A percentile compares a stretch with the other conserved stretches of the same genome.
Evolutionary conservation across 768 basidiomycete genomes (phyloP).

Genomic region (Coprinopsis marcescibilis): DNA sequence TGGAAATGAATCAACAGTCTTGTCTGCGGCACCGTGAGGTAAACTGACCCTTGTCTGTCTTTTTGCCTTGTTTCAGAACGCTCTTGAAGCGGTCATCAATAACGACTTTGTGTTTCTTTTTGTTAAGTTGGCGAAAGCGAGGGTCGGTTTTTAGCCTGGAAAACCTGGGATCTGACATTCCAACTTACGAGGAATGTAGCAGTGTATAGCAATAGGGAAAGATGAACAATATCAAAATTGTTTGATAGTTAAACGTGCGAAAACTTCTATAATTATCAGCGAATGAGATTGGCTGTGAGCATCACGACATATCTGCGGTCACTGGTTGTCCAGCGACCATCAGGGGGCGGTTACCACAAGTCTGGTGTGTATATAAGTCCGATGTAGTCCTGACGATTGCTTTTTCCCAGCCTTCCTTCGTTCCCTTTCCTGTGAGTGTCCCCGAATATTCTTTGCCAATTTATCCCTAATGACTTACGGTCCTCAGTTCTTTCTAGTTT

Average conservation of each 20-base stretch:
- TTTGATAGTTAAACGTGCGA: conserved; percentile 1
- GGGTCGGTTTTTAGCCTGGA: conserved; percentile 85
- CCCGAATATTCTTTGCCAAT: conserved; percentile 6
- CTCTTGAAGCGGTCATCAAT: conserved; percentile 90
- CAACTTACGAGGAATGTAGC: too few species aligned
- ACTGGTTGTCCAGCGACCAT: conserved; percentile 6
- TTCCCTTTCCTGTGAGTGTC: conserved; percentile 16
- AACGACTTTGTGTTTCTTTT: conserved; percentile 73
- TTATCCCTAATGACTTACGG: not conserved
- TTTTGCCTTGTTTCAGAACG: conserved; percentile 52
- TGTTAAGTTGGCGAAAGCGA: conserved; percentile 82
- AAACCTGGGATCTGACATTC: conserved; percentile 84
- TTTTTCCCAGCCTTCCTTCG: conserved; percentile 12
- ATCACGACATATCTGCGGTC: too few species aligned
- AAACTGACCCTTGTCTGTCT: conserved; percentile 24
- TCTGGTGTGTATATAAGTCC: conserved; percentile 1
- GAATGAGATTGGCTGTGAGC: too few species aligned
- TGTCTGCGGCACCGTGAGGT: not conserved
- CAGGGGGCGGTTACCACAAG: not conserved
- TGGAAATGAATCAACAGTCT: conserved; percentile 3
- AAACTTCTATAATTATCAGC: not conserved
- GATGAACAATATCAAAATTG: conserved; percentile 7
- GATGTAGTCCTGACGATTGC: not conserved
- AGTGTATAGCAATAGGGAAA: too few species aligned
- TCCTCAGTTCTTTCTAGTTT: conserved; percentile 18